Conservation (phyloP, 2,329 filamentous ascomycete species). For the Fusarium nematophilum region DNA sequence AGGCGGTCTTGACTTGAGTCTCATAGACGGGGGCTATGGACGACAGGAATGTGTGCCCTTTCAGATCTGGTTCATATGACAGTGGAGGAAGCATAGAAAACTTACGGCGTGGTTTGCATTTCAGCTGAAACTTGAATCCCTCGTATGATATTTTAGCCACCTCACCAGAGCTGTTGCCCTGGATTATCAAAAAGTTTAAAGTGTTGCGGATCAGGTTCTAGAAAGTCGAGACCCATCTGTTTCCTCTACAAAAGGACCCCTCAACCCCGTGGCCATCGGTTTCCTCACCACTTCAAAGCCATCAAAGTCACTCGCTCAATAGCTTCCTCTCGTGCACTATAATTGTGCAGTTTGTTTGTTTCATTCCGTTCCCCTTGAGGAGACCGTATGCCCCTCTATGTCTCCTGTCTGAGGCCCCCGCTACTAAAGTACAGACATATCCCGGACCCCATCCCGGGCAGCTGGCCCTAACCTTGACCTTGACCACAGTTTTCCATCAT, state of each 20-base stretch:
- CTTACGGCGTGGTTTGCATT: too few relatives aligned
- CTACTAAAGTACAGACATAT: slow-evolving; percentile 27
- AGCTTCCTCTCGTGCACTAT: neutral
- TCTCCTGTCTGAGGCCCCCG: slow-evolving; percentile 3
- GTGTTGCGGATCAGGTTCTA: neutral
- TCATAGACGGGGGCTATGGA: too few relatives aligned
- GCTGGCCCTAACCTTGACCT: slow-evolving; percentile 13
- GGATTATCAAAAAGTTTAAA: neutral
- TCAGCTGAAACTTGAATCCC: too few relatives aligned
- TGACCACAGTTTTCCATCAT: slow-evolving; percentile 1
- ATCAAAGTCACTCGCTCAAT: neutral
- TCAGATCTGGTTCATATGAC: too few relatives aligned
- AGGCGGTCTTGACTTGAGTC: too few relatives aligned
- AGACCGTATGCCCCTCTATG: neutral
- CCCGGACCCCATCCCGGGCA: slow-evolving; percentile 1
- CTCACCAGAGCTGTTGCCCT: neutral
- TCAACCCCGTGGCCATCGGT: neutral
- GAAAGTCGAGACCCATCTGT: slow-evolving; percentile 1
- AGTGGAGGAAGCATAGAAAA: too few relatives aligned
- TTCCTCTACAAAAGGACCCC: neutral
- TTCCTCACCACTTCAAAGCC: too few relatives aligned
- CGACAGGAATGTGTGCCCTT: too few relatives aligned
- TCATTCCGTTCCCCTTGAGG: neutral
- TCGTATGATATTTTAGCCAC: too few relatives aligned
- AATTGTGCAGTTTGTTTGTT: slow-evolving; percentile 1